A percentile compares a stretch with the other conserved stretches of the same genome.
Evolutionary conservation across 495 filamentous ascomycete genomes (phyloP).

Genomic region (Trypethelium eluteriae): DNA sequence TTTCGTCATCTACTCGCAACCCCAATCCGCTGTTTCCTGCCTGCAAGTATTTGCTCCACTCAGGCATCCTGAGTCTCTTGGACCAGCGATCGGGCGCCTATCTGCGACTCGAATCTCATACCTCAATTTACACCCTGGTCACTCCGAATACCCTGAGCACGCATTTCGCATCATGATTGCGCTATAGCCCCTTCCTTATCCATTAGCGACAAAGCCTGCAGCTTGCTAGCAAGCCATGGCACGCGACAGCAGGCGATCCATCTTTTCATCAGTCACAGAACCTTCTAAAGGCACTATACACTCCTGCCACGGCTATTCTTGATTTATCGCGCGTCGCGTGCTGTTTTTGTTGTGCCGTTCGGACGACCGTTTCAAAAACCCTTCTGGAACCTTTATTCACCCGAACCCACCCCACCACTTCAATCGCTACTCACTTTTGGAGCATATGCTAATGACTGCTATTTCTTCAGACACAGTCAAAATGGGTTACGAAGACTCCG

Average conservation of each 20-base stretch:
- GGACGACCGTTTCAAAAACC: not conserved
- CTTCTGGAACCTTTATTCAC: not conserved
- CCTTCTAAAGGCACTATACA: not conserved
- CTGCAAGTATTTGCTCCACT: not conserved
- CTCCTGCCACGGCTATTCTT: not conserved
- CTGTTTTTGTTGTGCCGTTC: not conserved
- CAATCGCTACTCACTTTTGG: not conserved
- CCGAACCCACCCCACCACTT: not conserved
- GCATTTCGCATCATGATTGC: not conserved
- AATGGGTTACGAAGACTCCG: conserved; percentile 99
- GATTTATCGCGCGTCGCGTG: conserved; percentile 1
- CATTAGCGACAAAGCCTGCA: not conserved
- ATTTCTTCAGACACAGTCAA: conserved; percentile 39
- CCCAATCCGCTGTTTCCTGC: not conserved
- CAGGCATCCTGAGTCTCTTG: not conserved
- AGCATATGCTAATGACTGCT: not conserved
- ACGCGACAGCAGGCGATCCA: not conserved
- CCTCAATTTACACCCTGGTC: not conserved
- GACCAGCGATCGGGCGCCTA: not conserved
- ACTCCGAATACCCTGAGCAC: not conserved
- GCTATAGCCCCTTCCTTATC: conserved; percentile 6
- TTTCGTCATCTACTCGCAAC: conserved; percentile 4
- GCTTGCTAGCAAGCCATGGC: not conserved
- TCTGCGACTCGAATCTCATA: not conserved
- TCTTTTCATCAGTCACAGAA: not conserved